phyloP scores from a whole-genome alignment of 139 green algal species.

The Picochlorum sp. region DNA sequence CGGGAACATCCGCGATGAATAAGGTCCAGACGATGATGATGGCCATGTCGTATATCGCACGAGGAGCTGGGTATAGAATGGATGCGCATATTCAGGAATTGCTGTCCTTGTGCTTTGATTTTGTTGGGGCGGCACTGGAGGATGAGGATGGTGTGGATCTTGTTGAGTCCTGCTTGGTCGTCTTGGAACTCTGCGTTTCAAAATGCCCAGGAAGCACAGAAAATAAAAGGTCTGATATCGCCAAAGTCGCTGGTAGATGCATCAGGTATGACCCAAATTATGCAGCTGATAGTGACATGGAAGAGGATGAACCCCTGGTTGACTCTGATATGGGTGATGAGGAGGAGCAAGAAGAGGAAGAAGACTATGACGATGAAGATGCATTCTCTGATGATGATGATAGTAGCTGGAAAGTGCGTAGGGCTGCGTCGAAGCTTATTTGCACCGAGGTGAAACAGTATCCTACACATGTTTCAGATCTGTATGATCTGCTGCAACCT shows the following conservation, averaged over 20 bases:
- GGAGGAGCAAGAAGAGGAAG: conserved; percentile 44
- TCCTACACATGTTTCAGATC: conserved; percentile 44
- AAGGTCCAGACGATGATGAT: conserved; percentile 61
- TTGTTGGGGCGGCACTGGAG: conserved; percentile 9
- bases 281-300: conserved; percentile 53
- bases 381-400: conserved; percentile 94
- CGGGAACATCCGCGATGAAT: background rate
- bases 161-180: conserved; percentile 73
- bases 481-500: conserved; percentile 29
- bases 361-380: conserved; percentile 49
- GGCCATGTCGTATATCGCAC: conserved; percentile 53
- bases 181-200: conserved; percentile 77
- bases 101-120: background rate
- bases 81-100: conserved; percentile 46
- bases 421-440: conserved; percentile 61
- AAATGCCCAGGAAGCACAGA: conserved; percentile 46
- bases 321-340: conserved; percentile 36
- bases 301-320: conserved; percentile 58
- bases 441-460: conserved; percentile 51
- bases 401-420: conserved; percentile 89
- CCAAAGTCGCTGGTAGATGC: conserved; percentile 8
- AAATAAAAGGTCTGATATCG: conserved; percentile 19
- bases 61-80: conserved; percentile 64
- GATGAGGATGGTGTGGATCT: conserved; percentile 76
- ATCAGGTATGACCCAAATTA: conserved; percentile 92